Conservation (phyloP, 306 rosid species). For the Chamaecrista fasciculata region DNA sequence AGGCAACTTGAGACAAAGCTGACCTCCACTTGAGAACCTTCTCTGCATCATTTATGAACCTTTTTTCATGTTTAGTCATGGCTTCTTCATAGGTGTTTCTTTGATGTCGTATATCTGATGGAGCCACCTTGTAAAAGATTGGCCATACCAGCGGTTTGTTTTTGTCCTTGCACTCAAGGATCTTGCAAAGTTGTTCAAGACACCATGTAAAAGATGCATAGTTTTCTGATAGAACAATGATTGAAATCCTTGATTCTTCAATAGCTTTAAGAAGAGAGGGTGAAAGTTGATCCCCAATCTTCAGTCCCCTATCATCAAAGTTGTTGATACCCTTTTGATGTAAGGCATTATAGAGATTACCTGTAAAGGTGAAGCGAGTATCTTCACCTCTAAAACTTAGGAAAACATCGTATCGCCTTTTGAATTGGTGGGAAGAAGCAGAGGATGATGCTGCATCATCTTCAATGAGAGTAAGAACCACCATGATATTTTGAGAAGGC, state of each 20-base stretch:
- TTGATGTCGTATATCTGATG: neutral
- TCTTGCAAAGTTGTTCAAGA: constrained; percentile 7
- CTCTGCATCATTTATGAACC: neutral
- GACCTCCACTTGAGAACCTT: constrained; percentile 15
- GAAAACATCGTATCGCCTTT: no score
- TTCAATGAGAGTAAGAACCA: no score
- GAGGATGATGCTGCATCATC: no score
- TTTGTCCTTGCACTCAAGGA: neutral
- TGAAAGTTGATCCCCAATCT: neutral
- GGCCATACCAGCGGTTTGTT: constrained; percentile 14
- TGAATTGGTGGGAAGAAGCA: no score
- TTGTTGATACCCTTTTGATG: no score
- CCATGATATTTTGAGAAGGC: no score
- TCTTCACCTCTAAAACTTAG: no score
- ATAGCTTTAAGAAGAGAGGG: neutral
- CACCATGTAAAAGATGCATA: neutral
- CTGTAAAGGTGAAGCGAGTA: no score
- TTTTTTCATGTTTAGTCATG: neutral
- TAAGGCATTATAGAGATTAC: no score
- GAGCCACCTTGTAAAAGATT: constrained; percentile 9
- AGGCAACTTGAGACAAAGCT: neutral
- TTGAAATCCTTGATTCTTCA: constrained; percentile 14
- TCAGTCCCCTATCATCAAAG: no score
- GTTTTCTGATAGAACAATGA: constrained; percentile 12
- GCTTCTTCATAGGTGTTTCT: neutral